phyloP scores from a whole-genome alignment of 176 grass and related monocot species.

The Tillandsia fasciculata region DNA sequence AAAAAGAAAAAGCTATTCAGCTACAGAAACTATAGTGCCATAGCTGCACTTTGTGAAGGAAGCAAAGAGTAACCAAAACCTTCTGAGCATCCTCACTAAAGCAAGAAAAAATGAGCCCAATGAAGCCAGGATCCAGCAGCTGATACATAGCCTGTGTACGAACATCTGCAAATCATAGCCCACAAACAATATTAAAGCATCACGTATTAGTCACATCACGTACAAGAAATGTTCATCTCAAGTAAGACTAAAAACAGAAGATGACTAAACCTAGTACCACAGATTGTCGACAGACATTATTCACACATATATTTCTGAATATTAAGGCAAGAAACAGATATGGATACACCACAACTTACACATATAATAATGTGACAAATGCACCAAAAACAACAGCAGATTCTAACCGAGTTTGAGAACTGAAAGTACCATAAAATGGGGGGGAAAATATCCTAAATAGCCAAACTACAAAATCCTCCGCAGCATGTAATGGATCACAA shows the following conservation, averaged over 20 bases:
- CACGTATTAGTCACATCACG: not conserved
- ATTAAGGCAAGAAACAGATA: too few species aligned
- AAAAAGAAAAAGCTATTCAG: not conserved
- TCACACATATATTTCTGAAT: not conserved
- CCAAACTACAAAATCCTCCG: not conserved
- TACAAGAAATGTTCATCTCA: not conserved
- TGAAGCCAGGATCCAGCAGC: conserved; percentile 70
- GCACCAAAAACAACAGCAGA: too few species aligned
- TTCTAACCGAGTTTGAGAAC: too few species aligned
- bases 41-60: not conserved
- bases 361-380: too few species aligned
- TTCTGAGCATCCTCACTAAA: conserved; percentile 90
- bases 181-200: conserved; percentile 10
- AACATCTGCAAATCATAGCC: conserved; percentile 58
- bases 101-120: conserved; percentile 93
- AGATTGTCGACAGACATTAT: not conserved
- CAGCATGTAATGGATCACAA: not conserved
- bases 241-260: not conserved
- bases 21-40: not conserved
- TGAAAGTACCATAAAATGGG: too few species aligned
- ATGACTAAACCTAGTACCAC: not conserved
- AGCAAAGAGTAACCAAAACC: conserved; percentile 23
- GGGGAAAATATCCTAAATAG: too few species aligned
- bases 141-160: conserved; percentile 95
- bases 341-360: too few species aligned